phyloP scores from a whole-genome alignment of 345 rosid species.

The Eutrema japonicum region DNA sequence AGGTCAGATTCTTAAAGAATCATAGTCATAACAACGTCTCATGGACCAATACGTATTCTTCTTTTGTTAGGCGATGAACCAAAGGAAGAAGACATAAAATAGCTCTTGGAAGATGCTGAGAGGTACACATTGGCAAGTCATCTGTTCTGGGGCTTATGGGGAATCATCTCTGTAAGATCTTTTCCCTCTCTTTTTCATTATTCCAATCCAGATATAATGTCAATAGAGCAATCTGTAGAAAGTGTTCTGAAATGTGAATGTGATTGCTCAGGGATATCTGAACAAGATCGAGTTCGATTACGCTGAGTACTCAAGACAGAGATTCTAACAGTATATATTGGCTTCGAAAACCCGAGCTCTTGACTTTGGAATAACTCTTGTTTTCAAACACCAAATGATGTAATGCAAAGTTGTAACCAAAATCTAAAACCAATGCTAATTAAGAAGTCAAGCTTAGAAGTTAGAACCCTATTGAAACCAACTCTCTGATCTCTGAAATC shows the following conservation, averaged over 20 bases:
- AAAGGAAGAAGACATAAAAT: conserved; percentile 51
- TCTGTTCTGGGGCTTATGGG: conserved; percentile 83
- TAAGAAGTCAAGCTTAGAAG: neutral
- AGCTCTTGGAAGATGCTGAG: conserved; percentile 56
- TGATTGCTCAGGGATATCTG: conserved; percentile 34
- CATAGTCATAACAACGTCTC: neutral
- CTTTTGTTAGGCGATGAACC: conserved; percentile 52
- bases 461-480: neutral
- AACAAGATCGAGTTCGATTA: conserved; percentile 55
- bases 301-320: conserved; percentile 54
- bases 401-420: conserved; percentile 17
- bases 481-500: neutral
- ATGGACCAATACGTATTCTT: conserved; percentile 1
- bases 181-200: neutral
- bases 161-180: conserved; percentile 51
- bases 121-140: conserved; percentile 76
- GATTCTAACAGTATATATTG: conserved; percentile 52
- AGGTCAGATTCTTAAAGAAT: conserved; percentile 49
- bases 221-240: neutral
- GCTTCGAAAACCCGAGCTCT: conserved; percentile 47
- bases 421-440: conserved; percentile 4
- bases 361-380: neutral
- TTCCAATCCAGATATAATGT: neutral
- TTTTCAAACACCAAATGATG: neutral
- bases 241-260: conserved; percentile 5